Evolutionary conservation across 805 yeast genomes (phyloP).

Genomic region (Starmerella asiatica): DNA sequence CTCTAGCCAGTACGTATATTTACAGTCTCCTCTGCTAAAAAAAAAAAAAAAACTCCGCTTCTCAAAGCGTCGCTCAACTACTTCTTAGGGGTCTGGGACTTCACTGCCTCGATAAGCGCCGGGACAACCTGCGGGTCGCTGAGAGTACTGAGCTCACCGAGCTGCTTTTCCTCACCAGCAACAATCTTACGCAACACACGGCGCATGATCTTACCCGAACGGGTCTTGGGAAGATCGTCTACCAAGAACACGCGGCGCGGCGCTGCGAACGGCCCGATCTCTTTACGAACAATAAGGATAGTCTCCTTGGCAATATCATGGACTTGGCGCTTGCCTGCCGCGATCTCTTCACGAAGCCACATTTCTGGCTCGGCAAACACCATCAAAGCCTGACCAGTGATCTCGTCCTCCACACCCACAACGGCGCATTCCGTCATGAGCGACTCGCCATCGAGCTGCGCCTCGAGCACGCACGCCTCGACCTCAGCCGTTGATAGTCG

Average conservation of each 20-base stretch:
- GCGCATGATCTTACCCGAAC: slow-evolving; percentile 98
- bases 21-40: no score
- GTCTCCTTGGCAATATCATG: slow-evolving; percentile 50
- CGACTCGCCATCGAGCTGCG: slow-evolving; percentile 49
- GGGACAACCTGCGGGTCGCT: slow-evolving; percentile 77
- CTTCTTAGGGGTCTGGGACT: no score
- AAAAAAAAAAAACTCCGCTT: no score
- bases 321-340: slow-evolving; percentile 25
- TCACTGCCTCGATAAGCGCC: slow-evolving; percentile 57
- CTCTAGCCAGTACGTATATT: no score
- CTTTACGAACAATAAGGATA: slow-evolving; percentile 76
- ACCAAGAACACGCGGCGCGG: slow-evolving; percentile 78
- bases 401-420: slow-evolving; percentile 84
- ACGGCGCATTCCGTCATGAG: slow-evolving; percentile 92
- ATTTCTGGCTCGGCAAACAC: slow-evolving; percentile 53
- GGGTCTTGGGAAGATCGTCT: slow-evolving; percentile 90
- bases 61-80: no score
- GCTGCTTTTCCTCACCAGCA: slow-evolving; percentile 79
- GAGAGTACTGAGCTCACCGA: slow-evolving; percentile 85
- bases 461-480: slow-evolving; percentile 52
- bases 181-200: slow-evolving; percentile 88
- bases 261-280: slow-evolving; percentile 88
- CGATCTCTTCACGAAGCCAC: slow-evolving; percentile 46
- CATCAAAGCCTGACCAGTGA: slow-evolving; percentile 94
- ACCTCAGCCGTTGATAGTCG: slow-evolving; percentile 97